A percentile compares a stretch with the other conserved stretches of the same genome.
These are phyloP conservation scores for Coelastrella sp. DNA, from an alignment of 139 green algal genomes.

Conservation along the genomic window DNA sequence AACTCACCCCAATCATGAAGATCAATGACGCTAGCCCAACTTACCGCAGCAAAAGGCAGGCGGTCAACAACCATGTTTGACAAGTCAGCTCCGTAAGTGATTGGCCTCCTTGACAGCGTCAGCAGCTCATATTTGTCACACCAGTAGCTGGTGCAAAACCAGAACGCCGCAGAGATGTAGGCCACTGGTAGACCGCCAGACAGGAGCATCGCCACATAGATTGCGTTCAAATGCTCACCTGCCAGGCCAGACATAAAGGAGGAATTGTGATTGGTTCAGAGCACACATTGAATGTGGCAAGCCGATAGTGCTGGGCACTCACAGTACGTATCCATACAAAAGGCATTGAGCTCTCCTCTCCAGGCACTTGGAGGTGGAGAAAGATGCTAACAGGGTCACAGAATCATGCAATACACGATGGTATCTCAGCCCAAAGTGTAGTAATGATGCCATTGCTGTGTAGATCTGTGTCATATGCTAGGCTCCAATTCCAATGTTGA, in stretches of 20 bases:
- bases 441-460: background rate
- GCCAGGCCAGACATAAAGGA: background rate
- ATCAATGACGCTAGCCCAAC: background rate
- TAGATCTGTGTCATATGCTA: background rate
- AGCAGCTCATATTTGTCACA: conserved; percentile 74
- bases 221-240: conserved; percentile 68
- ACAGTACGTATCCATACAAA: background rate
- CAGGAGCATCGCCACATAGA: conserved; percentile 69
- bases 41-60: conserved; percentile 59
- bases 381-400: background rate
- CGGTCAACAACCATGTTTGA: conserved; percentile 47
- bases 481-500: background rate
- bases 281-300: background rate
- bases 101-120: conserved; percentile 56
- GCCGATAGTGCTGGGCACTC: background rate
- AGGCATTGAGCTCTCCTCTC: background rate
- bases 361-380: too few species aligned
- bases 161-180: conserved; percentile 56
- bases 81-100: conserved; percentile 59
- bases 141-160: conserved; percentile 61
- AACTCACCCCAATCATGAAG: conserved; percentile 14
- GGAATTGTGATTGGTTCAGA: background rate
- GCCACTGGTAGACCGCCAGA: conserved; percentile 62
- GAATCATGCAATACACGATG: background rate
- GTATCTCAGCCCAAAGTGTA: background rate